Percentiles rank a stretch among this genome's conserved stretches.
These are phyloP conservation scores for Parietaria judaica DNA, from an alignment of 306 rosid species.

Conservation along the genomic window DNA sequence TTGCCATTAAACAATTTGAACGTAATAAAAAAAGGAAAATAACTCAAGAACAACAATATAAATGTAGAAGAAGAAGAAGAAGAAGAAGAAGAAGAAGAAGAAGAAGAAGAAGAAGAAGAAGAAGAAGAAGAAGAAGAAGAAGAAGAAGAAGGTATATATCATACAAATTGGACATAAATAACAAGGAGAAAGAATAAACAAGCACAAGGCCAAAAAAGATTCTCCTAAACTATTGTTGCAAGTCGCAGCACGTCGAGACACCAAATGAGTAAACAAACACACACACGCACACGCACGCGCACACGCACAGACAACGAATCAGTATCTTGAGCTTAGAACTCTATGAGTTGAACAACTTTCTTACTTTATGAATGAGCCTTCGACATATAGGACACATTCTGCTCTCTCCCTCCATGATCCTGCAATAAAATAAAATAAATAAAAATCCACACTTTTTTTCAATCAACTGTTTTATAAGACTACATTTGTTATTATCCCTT, in stretches of 20 bases:
- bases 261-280: conserved; percentile 1
- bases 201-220: not conserved
- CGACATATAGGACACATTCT: conserved; percentile 67
- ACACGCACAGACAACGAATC: too few relatives aligned
- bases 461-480: not conserved
- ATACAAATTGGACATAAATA: not conserved
- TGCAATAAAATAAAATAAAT: conserved; percentile 21
- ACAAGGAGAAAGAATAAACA: not conserved
- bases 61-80: too few relatives aligned
- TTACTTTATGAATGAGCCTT: conserved; percentile 52
- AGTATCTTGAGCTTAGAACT: conserved; percentile 6
- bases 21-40: too few relatives aligned
- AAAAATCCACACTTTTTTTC: not conserved
- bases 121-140: too few relatives aligned
- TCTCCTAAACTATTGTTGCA: not conserved
- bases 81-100: too few relatives aligned
- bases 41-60: too few relatives aligned
- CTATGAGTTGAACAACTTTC: conserved; percentile 40
- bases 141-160: not conserved
- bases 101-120: too few relatives aligned
- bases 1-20: too few relatives aligned
- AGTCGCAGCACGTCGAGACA: not conserved
- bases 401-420: conserved; percentile 55
- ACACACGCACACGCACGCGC: too few relatives aligned
- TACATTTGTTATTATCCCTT: not conserved